phyloP scores from a whole-genome alignment of 352 stramenopile genomes.

The Phytopythium vexans region DNA sequence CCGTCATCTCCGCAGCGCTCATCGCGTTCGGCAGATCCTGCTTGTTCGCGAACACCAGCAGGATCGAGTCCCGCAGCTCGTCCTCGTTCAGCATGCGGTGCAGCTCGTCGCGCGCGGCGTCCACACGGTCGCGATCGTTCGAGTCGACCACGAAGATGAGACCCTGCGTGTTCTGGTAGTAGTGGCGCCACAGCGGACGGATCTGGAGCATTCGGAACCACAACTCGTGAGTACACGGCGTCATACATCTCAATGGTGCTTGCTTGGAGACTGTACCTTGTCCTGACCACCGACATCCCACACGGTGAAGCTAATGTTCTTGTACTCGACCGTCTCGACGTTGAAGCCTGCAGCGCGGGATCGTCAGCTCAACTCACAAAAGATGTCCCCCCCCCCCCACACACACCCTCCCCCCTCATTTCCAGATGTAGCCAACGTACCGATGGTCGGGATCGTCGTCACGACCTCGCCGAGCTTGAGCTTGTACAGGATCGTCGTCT shows the following conservation, averaged over 20 bases:
- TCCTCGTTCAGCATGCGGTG: conserved; percentile 99
- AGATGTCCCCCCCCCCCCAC: too few species aligned
- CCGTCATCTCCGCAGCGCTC: conserved; percentile 97
- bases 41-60: conserved; percentile 99
- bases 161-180: conserved; percentile 99
- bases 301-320: conserved; percentile 99
- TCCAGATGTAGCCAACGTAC: too few species aligned
- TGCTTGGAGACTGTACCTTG: too few species aligned
- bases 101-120: conserved; percentile 96
- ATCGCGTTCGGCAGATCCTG: conserved; percentile 97
- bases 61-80: conserved; percentile 95
- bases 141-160: conserved; percentile 99
- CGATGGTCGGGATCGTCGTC: conserved; percentile 98
- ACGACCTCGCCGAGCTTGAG: conserved; percentile 93
- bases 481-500: conserved; percentile 99
- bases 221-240: too few species aligned
- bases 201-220: too few species aligned
- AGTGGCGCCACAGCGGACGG: conserved; percentile 97
- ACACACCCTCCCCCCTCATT: too few species aligned
- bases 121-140: conserved; percentile 98
- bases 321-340: conserved; percentile 99
- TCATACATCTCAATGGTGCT: too few species aligned
- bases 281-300: conserved; percentile 99
- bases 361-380: too few species aligned
- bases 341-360: too few species aligned